Base-by-base conservation (phyloP, 2,329 filamentous ascomycete species). In the Trichophyton simii region DNA sequence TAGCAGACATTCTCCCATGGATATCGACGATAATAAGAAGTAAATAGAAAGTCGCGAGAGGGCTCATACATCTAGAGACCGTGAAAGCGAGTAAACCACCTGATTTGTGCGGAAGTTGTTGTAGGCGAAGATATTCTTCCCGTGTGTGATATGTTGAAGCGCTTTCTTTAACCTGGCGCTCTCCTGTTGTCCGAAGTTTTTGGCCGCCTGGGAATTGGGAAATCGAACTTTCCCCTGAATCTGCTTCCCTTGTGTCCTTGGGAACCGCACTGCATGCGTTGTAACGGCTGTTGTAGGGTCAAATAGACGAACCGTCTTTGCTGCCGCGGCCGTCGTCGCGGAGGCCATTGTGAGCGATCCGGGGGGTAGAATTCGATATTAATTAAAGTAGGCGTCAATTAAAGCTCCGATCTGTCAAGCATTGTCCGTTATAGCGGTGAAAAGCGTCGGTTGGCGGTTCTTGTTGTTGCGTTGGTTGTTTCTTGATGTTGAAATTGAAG, bases 101-200 rank as follows among this genome's bases (percentile, higher is more conserved):
- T 86, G 84, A 63, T 85, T 83, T 41, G 83, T 85, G 64, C 79
- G 78, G 66, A 83, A 75, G 70, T 86, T 79, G 67, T 78, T 78
- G 73, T 84, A 87, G 68, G 81, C 79, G 71, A 83, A 86, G 68
- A 87, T 84, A 71, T 83, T 78, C 67, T 80, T 77, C 63, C 83
- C 83, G 66, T 82, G 79, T 3, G 71, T 72, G 60, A 79, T 66
- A 60, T 76, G 74, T 60, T 76, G 74, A 63, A 80, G 69, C 34
- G 78, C 77, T 69, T 77, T 78, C 63, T 71, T 71, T 67, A 76
- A 68, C 67, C 75, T 72, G 46, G 67, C 68, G 22, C 70, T 69
- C 63, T 78, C 75, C 55, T 71, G 71, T 18, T 63, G 65, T 63
- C 70, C 68, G 59, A 72, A 70, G 63, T 72, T 66, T 65, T 73